phyloP scores from a whole-genome alignment of 2,329 filamentous ascomycete species.

The Colletotrichum sp. region DNA sequence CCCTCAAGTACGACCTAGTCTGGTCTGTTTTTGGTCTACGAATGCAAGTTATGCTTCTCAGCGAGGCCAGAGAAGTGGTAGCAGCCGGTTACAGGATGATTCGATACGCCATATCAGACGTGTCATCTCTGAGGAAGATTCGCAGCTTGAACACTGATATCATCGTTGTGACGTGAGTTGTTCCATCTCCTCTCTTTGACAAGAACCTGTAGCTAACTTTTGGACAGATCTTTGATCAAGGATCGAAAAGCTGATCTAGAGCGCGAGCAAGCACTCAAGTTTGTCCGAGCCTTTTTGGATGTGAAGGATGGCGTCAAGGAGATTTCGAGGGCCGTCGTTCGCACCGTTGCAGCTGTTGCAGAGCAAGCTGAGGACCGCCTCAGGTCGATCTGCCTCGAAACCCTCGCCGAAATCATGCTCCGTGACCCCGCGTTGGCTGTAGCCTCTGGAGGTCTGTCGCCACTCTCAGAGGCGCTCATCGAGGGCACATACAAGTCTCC shows the following conservation, averaged over 20 bases:
- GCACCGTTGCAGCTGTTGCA: conserved; percentile 89
- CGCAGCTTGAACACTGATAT: conserved; percentile 89
- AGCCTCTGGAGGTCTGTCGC: conserved; percentile 81
- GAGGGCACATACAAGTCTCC: conserved; percentile 93
- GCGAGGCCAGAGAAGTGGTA: conserved; percentile 93
- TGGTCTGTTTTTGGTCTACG: conserved; percentile 95
- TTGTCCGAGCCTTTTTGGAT: conserved; percentile 92
- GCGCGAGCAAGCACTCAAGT: conserved; percentile 95
- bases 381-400: conserved; percentile 90
- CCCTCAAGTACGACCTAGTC: conserved; percentile 93
- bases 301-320: conserved; percentile 92
- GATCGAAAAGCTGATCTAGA: conserved; percentile 97
- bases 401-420: conserved; percentile 88
- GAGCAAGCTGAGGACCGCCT: conserved; percentile 87
- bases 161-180: conserved; percentile 74
- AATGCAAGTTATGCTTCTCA: conserved; percentile 95
- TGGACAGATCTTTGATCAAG: conserved; percentile 78
- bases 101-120: conserved; percentile 91
- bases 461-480: conserved; percentile 88
- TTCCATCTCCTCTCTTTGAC: background rate
- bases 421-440: conserved; percentile 83
- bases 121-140: conserved; percentile 87
- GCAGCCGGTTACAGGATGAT: conserved; percentile 94
- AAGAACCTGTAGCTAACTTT: conserved; percentile 4
- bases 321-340: conserved; percentile 83